Evolutionary conservation across 108 stramenopile genomes (phyloP), one percentile per base, ranked within the genome.

Genomic region (Fistulifera pelliculosa): DNA sequence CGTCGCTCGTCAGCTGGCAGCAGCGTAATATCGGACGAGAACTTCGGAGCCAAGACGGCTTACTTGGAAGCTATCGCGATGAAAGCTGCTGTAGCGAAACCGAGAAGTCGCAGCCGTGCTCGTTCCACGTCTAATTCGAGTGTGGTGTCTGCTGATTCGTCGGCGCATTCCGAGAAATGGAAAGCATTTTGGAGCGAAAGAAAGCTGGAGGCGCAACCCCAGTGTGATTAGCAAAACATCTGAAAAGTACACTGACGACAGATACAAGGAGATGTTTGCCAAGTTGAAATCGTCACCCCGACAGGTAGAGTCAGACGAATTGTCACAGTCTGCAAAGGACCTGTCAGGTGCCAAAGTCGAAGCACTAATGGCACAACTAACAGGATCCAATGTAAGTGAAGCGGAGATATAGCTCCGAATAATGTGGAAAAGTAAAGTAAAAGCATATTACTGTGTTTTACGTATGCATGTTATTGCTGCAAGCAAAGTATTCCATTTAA

Each of bases 211-310:
- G 26, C 23, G 57, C 44, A 52, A 39, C n/a, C 31, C 31, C 31
- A 35, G 31, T 8, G 31, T 35, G 31, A 35, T 35, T 8, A 35
- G 31, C 31, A 35, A 8, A 54, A 73, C 73, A 51, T 83, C 81
- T 0, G 83, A 84, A 58, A 27, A 61, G 28, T 77, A 74, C 50
- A 81, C 83, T 10, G 62, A 73, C 10, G 61, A 67, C 18, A 74
- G 85, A 56, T 77, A 82, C 39, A 70, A 80, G 42, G 81, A 79
- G 44, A 89, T 89, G 87, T 8, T 80, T 80, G 73, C 62, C 75
- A 44, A 39, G 54, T 23, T 64, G 76, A 56, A 60, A 53, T 12
- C 28, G 43, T 14, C 47, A 28, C 28, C 59, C 56, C 18, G 15
- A 40, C 15, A 25, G 28, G 14, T 38, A 48, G 22, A 41, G 25